These are phyloP conservation scores for Trichoderma gracile DNA, from an alignment of 2,329 filamentous ascomycete species.

Conservation along the genomic window DNA sequence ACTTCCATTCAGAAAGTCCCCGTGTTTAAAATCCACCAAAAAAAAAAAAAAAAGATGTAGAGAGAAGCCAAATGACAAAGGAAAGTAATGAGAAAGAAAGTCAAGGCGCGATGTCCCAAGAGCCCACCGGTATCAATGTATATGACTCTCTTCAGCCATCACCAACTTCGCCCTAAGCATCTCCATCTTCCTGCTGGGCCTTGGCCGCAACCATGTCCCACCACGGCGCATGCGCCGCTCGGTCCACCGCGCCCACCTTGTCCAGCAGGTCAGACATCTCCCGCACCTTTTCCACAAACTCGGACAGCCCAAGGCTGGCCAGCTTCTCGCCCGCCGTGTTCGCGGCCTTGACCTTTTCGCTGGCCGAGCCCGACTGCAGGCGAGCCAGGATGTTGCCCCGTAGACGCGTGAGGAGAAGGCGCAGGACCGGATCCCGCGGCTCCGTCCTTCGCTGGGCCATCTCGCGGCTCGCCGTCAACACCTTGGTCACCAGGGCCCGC, in stretches of 20 bases:
- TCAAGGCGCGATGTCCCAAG: too few species aligned
- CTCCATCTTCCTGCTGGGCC: conserved; percentile 48
- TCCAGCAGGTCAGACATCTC: conserved; percentile 69
- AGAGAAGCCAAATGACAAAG: neutral
- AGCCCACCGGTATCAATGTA: neutral
- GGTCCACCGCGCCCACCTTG: conserved; percentile 65
- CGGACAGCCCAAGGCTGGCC: conserved; percentile 67
- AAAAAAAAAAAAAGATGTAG: neutral
- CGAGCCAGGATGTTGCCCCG: conserved; percentile 66
- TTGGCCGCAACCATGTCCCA: conserved; percentile 67
- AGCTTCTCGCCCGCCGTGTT: conserved; percentile 70
- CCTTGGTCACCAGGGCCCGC: conserved; percentile 58
- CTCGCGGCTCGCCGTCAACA: conserved; percentile 53
- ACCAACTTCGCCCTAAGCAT: conserved; percentile 27
- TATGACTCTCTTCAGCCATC: too few species aligned
- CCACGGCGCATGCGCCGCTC: conserved; percentile 67
- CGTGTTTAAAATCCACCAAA: neutral
- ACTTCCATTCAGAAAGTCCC: neutral
- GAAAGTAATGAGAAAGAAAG: neutral
- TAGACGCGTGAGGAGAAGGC: conserved; percentile 67
- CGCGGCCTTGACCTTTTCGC: conserved; percentile 69
- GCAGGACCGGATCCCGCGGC: conserved; percentile 59
- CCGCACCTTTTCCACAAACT: conserved; percentile 70
- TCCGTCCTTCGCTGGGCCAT: conserved; percentile 45
- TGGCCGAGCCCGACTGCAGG: conserved; percentile 64